Evolutionary conservation across 2,329 filamentous ascomycete genomes (phyloP).

Genomic region (Furcasterigmium sp.): DNA sequence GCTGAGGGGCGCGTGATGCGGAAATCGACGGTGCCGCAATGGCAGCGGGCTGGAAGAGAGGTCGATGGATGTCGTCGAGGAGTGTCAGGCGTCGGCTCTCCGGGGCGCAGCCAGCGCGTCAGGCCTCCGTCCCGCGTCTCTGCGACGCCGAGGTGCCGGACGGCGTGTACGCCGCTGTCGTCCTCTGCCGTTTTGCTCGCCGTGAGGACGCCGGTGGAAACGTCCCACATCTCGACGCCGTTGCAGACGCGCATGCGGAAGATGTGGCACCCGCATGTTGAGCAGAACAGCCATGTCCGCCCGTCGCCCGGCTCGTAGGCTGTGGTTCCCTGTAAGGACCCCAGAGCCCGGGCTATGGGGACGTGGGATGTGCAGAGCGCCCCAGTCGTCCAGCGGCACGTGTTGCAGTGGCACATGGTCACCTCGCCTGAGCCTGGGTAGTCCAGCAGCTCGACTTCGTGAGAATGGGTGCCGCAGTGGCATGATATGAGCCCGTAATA

Average conservation of each 20-base stretch:
- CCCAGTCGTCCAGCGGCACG: slow-evolving; percentile 25
- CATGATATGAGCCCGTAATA: slow-evolving; percentile 14
- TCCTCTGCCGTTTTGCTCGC: slow-evolving; percentile 2
- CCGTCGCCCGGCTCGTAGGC: slow-evolving; percentile 2
- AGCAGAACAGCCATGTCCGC: slow-evolving; percentile 30
- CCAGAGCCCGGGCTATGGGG: slow-evolving; percentile 15
- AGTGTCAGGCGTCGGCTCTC: not conserved
- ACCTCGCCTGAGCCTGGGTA: not conserved
- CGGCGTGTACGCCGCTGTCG: not conserved
- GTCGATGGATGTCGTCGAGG: slow-evolving; percentile 6
- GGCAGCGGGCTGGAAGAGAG: slow-evolving; percentile 40
- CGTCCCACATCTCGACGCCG: slow-evolving; percentile 20
- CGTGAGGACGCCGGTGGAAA: slow-evolving; percentile 30
- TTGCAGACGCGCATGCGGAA: slow-evolving; percentile 18
- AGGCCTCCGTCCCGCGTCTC: slow-evolving; percentile 32
- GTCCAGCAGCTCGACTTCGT: slow-evolving; percentile 4
- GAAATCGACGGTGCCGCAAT: slow-evolving; percentile 52
- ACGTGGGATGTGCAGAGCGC: slow-evolving; percentile 32
- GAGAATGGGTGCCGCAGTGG: slow-evolving; percentile 18
- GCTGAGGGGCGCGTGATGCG: slow-evolving; percentile 49
- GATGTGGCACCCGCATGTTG: slow-evolving; percentile 35
- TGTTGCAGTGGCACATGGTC: slow-evolving; percentile 25
- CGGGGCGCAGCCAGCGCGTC: slow-evolving; percentile 19
- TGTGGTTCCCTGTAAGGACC: slow-evolving; percentile 7
- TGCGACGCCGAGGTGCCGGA: slow-evolving; percentile 16